Base-by-base conservation (phyloP, 495 filamentous ascomycete genomes). In the Aspergillus hancockii region DNA sequence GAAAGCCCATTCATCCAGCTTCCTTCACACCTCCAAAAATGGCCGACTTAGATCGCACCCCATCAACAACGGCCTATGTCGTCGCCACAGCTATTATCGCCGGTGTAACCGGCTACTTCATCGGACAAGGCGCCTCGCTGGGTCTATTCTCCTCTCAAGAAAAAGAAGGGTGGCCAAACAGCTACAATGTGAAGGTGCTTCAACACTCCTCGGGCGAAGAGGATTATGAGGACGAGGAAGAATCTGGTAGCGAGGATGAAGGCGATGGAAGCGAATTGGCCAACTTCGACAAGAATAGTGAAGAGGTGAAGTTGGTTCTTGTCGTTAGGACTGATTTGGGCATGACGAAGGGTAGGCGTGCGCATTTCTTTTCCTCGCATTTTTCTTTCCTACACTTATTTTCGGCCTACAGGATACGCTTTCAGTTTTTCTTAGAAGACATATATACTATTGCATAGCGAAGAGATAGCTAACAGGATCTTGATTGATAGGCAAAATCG, bases 271-370 rank as follows among this genome's bases (percentile, higher is more conserved):
- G 70, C 19, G 79, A 79, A 58, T 59, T 81, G 56, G 72, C 72
- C 4, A 72, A 74, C 32, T 80, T 81, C 56, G 71, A 79, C 59
- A 72, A 76, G 21, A 81, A 72, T 32, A 81, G 71, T 8, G 93
- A 97, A 67, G 93, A 96, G 64, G 96, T 93, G 76, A 98, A 98
- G 71, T 76, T 98, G 50, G 92, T 97, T 19, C 77, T 98, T 21
- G 91, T 97, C 14, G 93, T 97, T 34, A 76, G 94, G 63, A 96
- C 90, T 23, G 94, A 98, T 75, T 71, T 98, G 65, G 92, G 93
- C 47, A 98, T 98, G 95, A 91, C 88, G 8, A 97, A 95, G 81
- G 92, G 92, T 93, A 77, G 49, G 78, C n/a, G n/a, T n/a, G n/a
- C 71, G 40, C 36, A 58, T 41, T 38, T 49, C 45, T 40, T 36